These are phyloP conservation scores for Botrytis sinoallii DNA, from an alignment of 2,329 filamentous ascomycete species.

Conservation along the genomic window DNA sequence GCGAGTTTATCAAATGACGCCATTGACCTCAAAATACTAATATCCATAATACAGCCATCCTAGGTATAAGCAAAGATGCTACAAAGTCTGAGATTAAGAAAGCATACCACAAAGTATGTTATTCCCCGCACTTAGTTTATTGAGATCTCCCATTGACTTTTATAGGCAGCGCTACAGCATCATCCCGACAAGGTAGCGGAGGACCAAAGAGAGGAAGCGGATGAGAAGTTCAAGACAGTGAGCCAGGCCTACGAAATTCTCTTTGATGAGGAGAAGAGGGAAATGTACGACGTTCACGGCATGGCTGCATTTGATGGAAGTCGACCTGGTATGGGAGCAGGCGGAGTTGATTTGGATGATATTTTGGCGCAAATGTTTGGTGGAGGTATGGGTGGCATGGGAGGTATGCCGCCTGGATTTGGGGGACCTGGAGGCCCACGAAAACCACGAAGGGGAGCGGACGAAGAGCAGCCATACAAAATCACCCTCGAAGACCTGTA, in stretches of 20 bases:
- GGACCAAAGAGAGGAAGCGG: slow-evolving; percentile 77
- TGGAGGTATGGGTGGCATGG: slow-evolving; percentile 39
- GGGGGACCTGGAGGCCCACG: slow-evolving; percentile 45
- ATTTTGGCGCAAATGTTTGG: slow-evolving; percentile 91
- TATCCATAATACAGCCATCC: slow-evolving; percentile 61
- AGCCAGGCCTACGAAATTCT: slow-evolving; percentile 98
- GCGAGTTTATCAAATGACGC: slow-evolving; percentile 41
- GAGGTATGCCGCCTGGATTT: slow-evolving; percentile 40
- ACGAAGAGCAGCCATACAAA: slow-evolving; percentile 88
- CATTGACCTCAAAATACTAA: slow-evolving; percentile 3
- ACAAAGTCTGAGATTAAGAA: slow-evolving; percentile 85
- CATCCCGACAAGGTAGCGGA: slow-evolving; percentile 96
- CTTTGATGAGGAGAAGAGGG: slow-evolving; percentile 88
- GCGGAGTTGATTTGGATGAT: slow-evolving; percentile 84
- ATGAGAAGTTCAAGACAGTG: slow-evolving; percentile 88
- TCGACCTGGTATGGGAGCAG: slow-evolving; percentile 58
- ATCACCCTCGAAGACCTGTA: slow-evolving; percentile 93
- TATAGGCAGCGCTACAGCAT: slow-evolving; percentile 76
- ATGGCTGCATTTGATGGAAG: slow-evolving; percentile 90
- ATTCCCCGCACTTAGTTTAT: slow-evolving; percentile 19
- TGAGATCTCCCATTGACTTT: slow-evolving; percentile 25
- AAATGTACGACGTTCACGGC: slow-evolving; percentile 88
- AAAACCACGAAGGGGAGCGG: slow-evolving; percentile 67
- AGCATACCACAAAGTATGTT: slow-evolving; percentile 82
- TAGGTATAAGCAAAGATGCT: slow-evolving; percentile 70